Percentiles rank a stretch among this genome's conserved stretches.
phyloP scores from a whole-genome alignment of 176 grass and related monocot species.

The Phoenix dactylifera region DNA sequence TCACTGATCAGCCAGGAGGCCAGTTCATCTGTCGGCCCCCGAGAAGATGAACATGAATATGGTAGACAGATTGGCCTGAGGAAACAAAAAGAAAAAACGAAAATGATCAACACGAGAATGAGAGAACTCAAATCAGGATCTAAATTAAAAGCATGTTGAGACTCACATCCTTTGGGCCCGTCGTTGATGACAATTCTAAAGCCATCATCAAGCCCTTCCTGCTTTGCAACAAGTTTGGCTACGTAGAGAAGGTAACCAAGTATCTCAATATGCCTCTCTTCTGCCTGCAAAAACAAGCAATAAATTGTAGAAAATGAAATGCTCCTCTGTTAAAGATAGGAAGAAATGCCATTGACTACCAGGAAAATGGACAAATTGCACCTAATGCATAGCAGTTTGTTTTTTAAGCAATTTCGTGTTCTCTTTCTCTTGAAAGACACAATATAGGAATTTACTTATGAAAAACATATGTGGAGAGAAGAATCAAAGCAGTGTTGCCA shows the following conservation, averaged over 20 bases:
- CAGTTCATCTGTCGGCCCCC: conserved; percentile 69
- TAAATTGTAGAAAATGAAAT: too few relatives aligned
- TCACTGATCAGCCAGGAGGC: conserved; percentile 48
- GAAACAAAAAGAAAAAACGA: conserved; percentile 2
- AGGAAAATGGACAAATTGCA: too few relatives aligned
- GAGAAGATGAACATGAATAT: conserved; percentile 66
- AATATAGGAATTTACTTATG: too few relatives aligned
- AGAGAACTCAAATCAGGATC: neutral
- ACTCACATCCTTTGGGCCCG: conserved; percentile 49
- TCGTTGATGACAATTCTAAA: conserved; percentile 71
- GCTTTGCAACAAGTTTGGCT: conserved; percentile 51
- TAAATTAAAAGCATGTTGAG: neutral
- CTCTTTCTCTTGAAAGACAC: too few relatives aligned
- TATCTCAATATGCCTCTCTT: conserved; percentile 50
- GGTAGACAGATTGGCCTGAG: conserved; percentile 70
- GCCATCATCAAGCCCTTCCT: conserved; percentile 54
- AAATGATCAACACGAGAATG: neutral
- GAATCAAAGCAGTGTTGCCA: too few relatives aligned
- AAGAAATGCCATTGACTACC: too few relatives aligned
- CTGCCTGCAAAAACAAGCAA: conserved; percentile 34
- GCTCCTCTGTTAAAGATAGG: too few relatives aligned
- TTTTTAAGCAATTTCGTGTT: too few relatives aligned
- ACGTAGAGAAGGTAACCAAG: conserved; percentile 48
- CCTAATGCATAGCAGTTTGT: too few relatives aligned
- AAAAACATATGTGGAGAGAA: too few relatives aligned